These are phyloP conservation scores for Ceriops tagal DNA, from an alignment of 345 rosid species.

Conservation along the genomic window DNA sequence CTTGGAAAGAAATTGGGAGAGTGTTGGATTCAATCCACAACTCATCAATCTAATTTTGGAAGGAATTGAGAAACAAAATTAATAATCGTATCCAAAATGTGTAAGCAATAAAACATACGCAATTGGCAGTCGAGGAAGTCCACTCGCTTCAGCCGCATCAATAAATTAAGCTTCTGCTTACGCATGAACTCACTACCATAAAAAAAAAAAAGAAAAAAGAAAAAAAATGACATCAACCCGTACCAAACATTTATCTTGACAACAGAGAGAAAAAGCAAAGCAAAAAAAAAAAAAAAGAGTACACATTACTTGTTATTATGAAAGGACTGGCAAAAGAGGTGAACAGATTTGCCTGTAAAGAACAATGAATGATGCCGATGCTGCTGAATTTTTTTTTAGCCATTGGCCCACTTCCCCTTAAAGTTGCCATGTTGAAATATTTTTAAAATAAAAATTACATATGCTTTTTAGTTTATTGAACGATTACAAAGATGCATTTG, in stretches of 20 bases:
- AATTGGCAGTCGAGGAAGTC: slow-evolving; percentile 74
- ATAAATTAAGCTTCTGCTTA: slow-evolving; percentile 61
- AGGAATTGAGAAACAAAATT: not conserved
- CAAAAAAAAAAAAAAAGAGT: too few relatives aligned
- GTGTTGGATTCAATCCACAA: not conserved
- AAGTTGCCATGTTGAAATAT: too few relatives aligned
- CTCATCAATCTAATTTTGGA: slow-evolving; percentile 13
- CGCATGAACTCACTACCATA: slow-evolving; percentile 68
- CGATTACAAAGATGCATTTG: too few relatives aligned
- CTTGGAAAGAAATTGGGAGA: too few relatives aligned
- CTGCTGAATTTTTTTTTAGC: too few relatives aligned
- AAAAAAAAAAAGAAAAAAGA: not conserved
- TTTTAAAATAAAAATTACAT: too few relatives aligned
- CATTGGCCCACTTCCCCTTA: too few relatives aligned
- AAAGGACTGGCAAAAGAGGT: not conserved
- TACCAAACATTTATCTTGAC: slow-evolving; percentile 4
- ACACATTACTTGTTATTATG: too few relatives aligned
- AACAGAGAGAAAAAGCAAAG: too few relatives aligned
- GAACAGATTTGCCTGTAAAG: slow-evolving; percentile 49
- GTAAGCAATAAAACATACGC: slow-evolving; percentile 36
- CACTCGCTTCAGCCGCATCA: slow-evolving; percentile 92
- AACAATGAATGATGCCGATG: slow-evolving; percentile 54
- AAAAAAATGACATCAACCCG: slow-evolving; percentile 13
- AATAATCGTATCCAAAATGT: slow-evolving; percentile 8
- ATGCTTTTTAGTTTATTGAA: too few relatives aligned